Percentiles rank a stretch among this genome's conserved stretches.
Conservation (phyloP, 2,329 filamentous ascomycete genomes). For the Cercospora beticola region DNA sequence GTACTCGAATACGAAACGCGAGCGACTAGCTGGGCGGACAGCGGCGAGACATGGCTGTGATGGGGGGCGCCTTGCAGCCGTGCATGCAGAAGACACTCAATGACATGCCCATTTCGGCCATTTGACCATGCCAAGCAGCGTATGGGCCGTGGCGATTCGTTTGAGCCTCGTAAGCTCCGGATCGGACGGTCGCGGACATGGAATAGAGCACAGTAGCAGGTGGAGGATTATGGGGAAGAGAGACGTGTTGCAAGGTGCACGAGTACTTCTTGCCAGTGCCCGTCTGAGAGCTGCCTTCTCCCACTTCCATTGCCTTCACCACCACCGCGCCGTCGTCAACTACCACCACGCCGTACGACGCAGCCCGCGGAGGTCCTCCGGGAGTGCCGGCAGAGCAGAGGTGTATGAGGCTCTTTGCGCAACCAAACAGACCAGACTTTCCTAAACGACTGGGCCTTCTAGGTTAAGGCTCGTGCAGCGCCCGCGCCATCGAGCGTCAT, state of each 20-base stretch:
- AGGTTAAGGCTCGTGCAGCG: slow-evolving; percentile 5
- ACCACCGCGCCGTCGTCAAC: background rate
- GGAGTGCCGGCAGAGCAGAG: background rate
- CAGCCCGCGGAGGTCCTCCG: background rate
- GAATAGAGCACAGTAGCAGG: background rate
- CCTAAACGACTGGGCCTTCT: background rate
- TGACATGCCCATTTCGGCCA: background rate
- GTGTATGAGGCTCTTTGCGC: background rate
- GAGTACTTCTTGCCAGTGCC: background rate
- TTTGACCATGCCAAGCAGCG: slow-evolving; percentile 1
- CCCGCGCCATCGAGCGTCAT: background rate
- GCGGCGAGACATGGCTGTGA: background rate
- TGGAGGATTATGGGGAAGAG: background rate
- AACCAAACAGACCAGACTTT: background rate
- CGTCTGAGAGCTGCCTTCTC: background rate
- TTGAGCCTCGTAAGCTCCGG: slow-evolving; percentile 7
- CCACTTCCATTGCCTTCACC: background rate
- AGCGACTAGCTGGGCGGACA: background rate
- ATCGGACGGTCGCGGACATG: background rate
- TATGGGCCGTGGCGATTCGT: background rate
- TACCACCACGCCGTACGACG: background rate
- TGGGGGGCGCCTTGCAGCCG: background rate
- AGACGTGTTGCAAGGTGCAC: background rate
- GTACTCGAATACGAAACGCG: background rate
- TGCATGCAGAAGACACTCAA: background rate